Evolutionary conservation across 129 eudicot genomes (phyloP), one percentile per base, ranked within the genome.

Genomic region (Gnaphalium uliginosum): DNA sequence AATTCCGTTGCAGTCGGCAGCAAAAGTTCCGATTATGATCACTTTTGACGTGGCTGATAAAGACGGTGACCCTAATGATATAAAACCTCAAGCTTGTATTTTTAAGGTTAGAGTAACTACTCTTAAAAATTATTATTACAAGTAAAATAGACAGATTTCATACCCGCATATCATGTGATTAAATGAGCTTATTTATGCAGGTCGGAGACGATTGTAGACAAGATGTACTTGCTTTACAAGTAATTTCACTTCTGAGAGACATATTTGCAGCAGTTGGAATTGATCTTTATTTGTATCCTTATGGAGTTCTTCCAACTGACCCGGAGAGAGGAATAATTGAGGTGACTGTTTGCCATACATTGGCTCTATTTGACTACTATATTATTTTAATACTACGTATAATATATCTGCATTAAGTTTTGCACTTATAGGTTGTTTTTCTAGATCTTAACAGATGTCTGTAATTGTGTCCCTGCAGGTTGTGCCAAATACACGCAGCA

Each of bases 131-230:
- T 8, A 26, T 8, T 41, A 43, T 41, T 25, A 43, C 24, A 60
- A 35, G 39, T n/a, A 74, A 61, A 22, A 8, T 25, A 54, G 18
- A 29, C 46, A 30, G 62, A 64, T 75, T 76, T 51, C 24, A 21
- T 64, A 6, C 69, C 57, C 4, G 43, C 60, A 43, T 41, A 26
- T 43, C 18, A 41, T 2, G 24, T 62, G 59, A 73, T 33, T 54
- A 54, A 76, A 76, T 76, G 67, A 54, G 74, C 69, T 77, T 68
- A 4, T 46, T 69, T 69, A 72, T 69, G 69, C 76, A 94, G 98
- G 98, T 94, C 75, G 97, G 98, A 71, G 98, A 94, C 75, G 98
- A 94, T 74, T 94, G 98, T 82, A 88, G 98, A 51, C 98, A 94
- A 85, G 98, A 94, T 77, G 97, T 90, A 48, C 97, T 94, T 71